A percentile compares a stretch with the other conserved stretches of the same genome.
These are phyloP conservation scores for Immersiella caudata DNA, from an alignment of 495 filamentous ascomycete species.

Conservation along the genomic window DNA sequence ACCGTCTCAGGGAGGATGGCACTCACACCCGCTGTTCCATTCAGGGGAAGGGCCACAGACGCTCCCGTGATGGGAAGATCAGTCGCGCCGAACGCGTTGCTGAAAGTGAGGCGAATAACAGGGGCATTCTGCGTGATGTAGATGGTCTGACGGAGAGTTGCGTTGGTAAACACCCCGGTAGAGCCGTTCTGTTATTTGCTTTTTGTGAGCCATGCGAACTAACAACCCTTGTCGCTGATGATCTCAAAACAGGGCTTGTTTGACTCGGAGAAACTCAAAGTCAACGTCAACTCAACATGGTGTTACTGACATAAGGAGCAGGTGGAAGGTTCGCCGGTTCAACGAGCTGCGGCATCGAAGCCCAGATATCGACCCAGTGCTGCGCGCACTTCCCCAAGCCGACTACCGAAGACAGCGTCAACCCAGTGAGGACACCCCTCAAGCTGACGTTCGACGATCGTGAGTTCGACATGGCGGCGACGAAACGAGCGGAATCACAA, in stretches of 20 bases:
- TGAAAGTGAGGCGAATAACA: slow-evolving; percentile 58
- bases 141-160: slow-evolving; percentile 66
- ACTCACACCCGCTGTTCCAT: slow-evolving; percentile 47
- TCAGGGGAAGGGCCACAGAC: slow-evolving; percentile 54
- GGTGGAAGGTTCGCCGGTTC: slow-evolving; percentile 59
- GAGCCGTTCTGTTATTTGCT: slow-evolving; percentile 31
- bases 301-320: slow-evolving; percentile 49
- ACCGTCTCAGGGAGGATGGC: slow-evolving; percentile 47
- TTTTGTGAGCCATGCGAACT: neutral
- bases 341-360: slow-evolving; percentile 60
- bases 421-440: slow-evolving; percentile 24
- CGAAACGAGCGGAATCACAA: neutral
- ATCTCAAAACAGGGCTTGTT: neutral
- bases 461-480: neutral
- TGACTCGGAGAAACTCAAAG: slow-evolving; percentile 11
- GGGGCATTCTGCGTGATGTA: slow-evolving; percentile 52
- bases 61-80: slow-evolving; percentile 59
- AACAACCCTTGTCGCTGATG: neutral
- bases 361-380: slow-evolving; percentile 63
- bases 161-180: slow-evolving; percentile 42
- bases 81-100: slow-evolving; percentile 61
- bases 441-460: neutral
- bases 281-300: slow-evolving; percentile 28
- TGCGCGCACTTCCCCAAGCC: slow-evolving; percentile 24
- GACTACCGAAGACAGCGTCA: slow-evolving; percentile 23